Percentiles rank a stretch among this genome's conserved stretches.
phyloP scores from a whole-genome alignment of 345 rosid species.

The Eucalyptus coolabah region DNA sequence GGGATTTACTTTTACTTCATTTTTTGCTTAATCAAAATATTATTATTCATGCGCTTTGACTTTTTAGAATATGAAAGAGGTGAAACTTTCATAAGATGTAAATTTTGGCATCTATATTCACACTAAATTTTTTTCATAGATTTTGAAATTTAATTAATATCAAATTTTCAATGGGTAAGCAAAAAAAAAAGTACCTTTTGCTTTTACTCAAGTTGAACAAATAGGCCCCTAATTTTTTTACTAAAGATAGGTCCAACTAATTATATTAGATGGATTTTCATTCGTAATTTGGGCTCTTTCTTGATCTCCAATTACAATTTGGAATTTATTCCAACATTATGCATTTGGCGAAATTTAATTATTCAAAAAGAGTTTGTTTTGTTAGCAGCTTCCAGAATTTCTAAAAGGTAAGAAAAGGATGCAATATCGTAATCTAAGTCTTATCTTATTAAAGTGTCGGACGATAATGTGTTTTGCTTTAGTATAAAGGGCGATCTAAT shows the following conservation, averaged over 20 bases:
- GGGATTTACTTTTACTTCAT: neutral
- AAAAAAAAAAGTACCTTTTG: neutral
- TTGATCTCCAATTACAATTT: neutral
- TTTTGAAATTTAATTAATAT: neutral
- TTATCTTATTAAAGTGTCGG: neutral
- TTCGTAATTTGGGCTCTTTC: neutral
- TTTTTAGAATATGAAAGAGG: neutral
- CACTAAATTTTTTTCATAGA: neutral
- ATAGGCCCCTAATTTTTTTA: neutral
- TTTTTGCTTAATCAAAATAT: neutral
- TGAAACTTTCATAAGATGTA: neutral
- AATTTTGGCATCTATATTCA: neutral
- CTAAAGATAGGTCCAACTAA: neutral
- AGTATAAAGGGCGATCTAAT: neutral
- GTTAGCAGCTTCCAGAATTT: neutral
- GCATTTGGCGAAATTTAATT: neutral
- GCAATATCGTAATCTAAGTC: neutral
- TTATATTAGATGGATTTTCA: neutral
- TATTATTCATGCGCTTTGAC: neutral
- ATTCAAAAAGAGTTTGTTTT: neutral
- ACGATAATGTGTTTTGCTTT: neutral
- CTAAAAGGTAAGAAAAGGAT: neutral
- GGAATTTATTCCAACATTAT: neutral
- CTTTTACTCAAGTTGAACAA: neutral
- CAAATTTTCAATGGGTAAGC: neutral